Evolutionary conservation across 371 early-diverging fungal species (phyloP), one percentile per base, ranked within the genome.

Genomic region (Thermomucor indicae-seudaticae): DNA sequence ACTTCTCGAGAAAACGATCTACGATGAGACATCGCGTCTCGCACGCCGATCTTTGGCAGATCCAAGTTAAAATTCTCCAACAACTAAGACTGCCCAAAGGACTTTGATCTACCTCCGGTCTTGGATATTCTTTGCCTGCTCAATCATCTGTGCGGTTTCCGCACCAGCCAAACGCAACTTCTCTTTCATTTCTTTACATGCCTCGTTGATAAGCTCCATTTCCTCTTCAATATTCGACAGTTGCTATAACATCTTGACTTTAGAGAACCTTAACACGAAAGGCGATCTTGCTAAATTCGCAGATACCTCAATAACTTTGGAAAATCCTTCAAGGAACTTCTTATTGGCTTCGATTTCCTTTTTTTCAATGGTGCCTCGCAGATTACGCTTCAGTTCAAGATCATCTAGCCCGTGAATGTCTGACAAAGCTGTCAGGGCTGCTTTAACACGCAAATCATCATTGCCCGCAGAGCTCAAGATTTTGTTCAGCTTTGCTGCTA

Each of bases 301-400:
- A 58, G 11, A 19, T 58, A 90, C 87, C 57, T 73, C 51, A 29
- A 80, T 73, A 39, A 88, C 78, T 48, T 74, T 75, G 20, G 76
- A 77, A 47, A 88, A 83, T 10, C 85, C 80, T 12, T 58, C 54
- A 41, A 88, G 49, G 52, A 91, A 81, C 53, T 72, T 63, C 55
- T 73, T 65, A 52, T 87, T 88, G 42, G 72, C 72, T 41, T 72
- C 71, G 25, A 85, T 78, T 34, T 78, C 83, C 46, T 80, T 68
- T 32, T 74, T 75, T 64, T 91, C 91, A 49, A 89, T 75, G n/a
- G 85, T 78, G 2, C 81, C 85, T 29, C 83, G 70, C 25, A 91
- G 70, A 60, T 80, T 80, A 25, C 81, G 70, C 47, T 81, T 55
- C 34, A 84, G 55, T 17, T 72, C 67, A 19, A 70, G 52, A 16